A percentile compares a stretch with the other conserved stretches of the same genome.
phyloP scores from a whole-genome alignment of 2,329 filamentous ascomycete species.

The Clonostachys solani region DNA sequence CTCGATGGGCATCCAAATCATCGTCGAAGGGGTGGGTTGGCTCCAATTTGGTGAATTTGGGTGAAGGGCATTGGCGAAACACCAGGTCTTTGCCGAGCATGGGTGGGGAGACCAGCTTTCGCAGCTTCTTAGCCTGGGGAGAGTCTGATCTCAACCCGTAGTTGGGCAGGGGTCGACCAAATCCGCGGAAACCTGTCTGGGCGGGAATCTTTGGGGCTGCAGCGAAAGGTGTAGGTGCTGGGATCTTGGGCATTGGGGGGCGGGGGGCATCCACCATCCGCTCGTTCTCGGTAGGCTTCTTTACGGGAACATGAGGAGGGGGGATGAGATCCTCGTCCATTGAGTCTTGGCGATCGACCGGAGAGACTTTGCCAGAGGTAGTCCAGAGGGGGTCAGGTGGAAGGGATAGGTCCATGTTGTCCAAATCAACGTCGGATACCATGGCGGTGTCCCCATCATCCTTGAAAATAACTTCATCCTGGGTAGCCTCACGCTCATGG shows the following conservation, averaged over 20 bases:
- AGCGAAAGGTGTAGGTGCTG: neutral
- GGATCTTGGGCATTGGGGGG: conserved; percentile 4
- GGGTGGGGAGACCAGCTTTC: conserved; percentile 63
- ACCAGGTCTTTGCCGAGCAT: conserved; percentile 82
- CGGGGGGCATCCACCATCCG: conserved; percentile 17
- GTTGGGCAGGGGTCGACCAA: conserved; percentile 39
- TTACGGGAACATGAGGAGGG: too few relatives aligned
- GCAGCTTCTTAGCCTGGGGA: conserved; percentile 28
- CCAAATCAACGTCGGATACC: conserved; percentile 34
- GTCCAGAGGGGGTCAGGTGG: conserved; percentile 37
- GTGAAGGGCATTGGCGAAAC: conserved; percentile 79
- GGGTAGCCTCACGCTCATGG: conserved; percentile 30
- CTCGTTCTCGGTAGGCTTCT: conserved; percentile 6
- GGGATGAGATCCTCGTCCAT: conserved; percentile 6
- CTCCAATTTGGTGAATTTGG: conserved; percentile 80
- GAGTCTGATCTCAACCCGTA: conserved; percentile 27
- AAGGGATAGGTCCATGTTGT: conserved; percentile 32
- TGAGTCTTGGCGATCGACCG: conserved; percentile 18
- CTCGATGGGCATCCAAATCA: conserved; percentile 45
- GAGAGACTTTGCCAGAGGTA: conserved; percentile 23
- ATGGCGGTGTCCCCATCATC: conserved; percentile 13
- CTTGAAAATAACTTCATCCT: conserved; percentile 14
- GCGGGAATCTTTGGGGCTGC: neutral
- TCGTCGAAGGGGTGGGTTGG: conserved; percentile 62
- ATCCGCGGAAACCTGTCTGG: conserved; percentile 11